A percentile compares a stretch with the other conserved stretches of the same genome.
Evolutionary conservation across 768 basidiomycete species (phyloP).

Genomic region (Dentipellis fragilis): DNA sequence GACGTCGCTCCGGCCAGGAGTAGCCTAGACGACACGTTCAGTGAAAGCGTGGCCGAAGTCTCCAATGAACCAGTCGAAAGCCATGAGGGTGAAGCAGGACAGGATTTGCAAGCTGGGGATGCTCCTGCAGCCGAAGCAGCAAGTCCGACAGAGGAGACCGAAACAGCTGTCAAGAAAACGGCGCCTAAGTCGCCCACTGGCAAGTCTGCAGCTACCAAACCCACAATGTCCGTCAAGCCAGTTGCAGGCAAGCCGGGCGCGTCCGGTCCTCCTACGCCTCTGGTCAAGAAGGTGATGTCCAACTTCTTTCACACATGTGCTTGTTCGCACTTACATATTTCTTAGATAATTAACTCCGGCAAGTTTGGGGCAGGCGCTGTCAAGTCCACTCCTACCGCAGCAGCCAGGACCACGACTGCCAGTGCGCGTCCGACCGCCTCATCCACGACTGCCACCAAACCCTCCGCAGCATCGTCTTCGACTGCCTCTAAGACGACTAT

Average conservation of each 20-base stretch:
- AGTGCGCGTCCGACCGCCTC: constrained; percentile 21
- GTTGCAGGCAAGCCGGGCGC: constrained; percentile 35
- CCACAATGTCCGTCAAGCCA: constrained; percentile 24
- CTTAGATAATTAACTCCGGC: constrained; percentile 12
- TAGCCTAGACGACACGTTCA: constrained; percentile 8
- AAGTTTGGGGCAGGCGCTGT: constrained; percentile 20
- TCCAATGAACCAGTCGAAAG: constrained; percentile 6
- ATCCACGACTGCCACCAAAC: constrained; percentile 5
- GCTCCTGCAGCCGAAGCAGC: constrained; percentile 8
- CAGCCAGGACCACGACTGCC: constrained; percentile 30
- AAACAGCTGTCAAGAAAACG: constrained; percentile 5
- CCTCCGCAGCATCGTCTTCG: constrained; percentile 21
- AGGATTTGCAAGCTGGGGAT: constrained; percentile 13
- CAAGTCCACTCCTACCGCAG: constrained; percentile 29
- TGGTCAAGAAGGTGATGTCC: constrained; percentile 54
- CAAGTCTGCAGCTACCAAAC: constrained; percentile 21
- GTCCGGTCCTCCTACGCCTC: constrained; percentile 36
- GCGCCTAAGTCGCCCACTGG: constrained; percentile 2
- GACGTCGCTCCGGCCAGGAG: constrained; percentile 1
- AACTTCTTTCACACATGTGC: constrained; percentile 1
- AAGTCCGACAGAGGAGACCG: constrained; percentile 15
- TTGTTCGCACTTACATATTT: neutral
- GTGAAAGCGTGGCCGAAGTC: constrained; percentile 8
- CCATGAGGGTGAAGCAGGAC: constrained; percentile 10
- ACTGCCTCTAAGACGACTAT: constrained; percentile 12